Percentiles rank a stretch among this genome's conserved stretches.
Conservation (phyloP, 306 rosid genomes). For the Corylus americana region DNA sequence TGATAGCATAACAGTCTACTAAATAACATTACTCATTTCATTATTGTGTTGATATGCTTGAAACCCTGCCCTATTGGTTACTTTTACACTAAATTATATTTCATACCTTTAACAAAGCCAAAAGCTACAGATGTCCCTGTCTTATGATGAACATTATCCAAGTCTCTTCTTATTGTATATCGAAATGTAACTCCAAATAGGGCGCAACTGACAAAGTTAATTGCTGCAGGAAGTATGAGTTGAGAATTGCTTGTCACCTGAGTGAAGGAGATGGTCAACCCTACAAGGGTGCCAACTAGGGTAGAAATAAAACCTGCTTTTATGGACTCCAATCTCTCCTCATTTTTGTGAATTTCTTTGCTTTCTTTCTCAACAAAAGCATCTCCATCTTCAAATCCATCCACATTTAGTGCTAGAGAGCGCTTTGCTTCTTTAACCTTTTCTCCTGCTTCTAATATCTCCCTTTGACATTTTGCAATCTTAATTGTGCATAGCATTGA, state of each 20-base stretch:
- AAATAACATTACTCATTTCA: too few species aligned
- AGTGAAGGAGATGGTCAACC: slow-evolving; percentile 64
- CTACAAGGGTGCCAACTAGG: slow-evolving; percentile 64
- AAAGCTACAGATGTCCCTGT: slow-evolving; percentile 85
- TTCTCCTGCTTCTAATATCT: slow-evolving; percentile 71
- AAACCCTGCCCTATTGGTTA: neutral
- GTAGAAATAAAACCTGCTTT: slow-evolving; percentile 76
- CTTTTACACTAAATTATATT: neutral
- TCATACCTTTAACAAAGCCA: slow-evolving; percentile 80
- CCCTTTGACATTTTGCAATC: slow-evolving; percentile 83
- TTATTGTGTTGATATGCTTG: neutral
- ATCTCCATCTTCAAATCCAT: slow-evolving; percentile 27
- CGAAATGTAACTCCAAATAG: too few species aligned
- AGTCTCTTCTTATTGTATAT: too few species aligned
- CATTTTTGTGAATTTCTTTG: slow-evolving; percentile 46
- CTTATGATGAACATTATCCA: slow-evolving; percentile 77
- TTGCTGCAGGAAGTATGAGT: too few species aligned
- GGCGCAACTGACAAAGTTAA: too few species aligned
- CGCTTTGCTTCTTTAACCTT: slow-evolving; percentile 75
- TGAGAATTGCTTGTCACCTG: too few species aligned
- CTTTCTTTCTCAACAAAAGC: slow-evolving; percentile 24
- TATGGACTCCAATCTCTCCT: slow-evolving; percentile 74
- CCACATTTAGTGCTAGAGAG: slow-evolving; percentile 41
- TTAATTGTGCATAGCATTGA: slow-evolving; percentile 13
- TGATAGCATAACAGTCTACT: too few species aligned